Evolutionary conservation across 331 rosid genomes (phyloP).

Genomic region (Quercus phellos): DNA sequence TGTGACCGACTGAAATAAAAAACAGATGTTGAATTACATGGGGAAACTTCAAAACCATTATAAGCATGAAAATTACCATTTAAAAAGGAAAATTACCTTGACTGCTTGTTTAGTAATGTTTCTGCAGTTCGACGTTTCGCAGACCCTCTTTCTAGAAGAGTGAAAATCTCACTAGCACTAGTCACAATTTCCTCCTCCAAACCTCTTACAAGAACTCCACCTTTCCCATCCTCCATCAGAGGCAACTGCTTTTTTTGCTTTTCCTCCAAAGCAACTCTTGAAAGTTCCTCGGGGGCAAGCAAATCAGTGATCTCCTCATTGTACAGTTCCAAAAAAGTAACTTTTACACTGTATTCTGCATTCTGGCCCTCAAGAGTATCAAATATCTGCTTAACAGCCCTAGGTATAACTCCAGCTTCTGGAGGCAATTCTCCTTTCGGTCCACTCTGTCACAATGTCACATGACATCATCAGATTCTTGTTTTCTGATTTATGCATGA

Average conservation of each 20-base stretch:
- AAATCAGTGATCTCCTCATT: slow-evolving; percentile 88
- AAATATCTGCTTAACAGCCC: slow-evolving; percentile 82
- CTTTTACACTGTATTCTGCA: slow-evolving; percentile 88
- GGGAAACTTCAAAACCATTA: not conserved
- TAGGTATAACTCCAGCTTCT: slow-evolving; percentile 82
- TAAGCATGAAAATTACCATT: not conserved
- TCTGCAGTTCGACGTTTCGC: slow-evolving; percentile 93
- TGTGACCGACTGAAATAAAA: slow-evolving; percentile 82
- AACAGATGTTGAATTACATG: not conserved
- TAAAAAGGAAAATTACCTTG: slow-evolving; percentile 46
- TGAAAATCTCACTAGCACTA: slow-evolving; percentile 74
- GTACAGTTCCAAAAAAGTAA: slow-evolving; percentile 79
- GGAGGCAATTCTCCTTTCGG: slow-evolving; percentile 79
- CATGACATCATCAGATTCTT: not conserved
- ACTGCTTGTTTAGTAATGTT: slow-evolving; percentile 86
- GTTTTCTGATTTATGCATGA: not conserved
- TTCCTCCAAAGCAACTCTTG: slow-evolving; percentile 59
- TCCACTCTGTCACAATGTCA: slow-evolving; percentile 50
- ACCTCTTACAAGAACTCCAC: slow-evolving; percentile 92
- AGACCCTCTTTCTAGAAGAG: slow-evolving; percentile 84
- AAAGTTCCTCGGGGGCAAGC: slow-evolving; percentile 84
- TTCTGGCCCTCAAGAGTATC: slow-evolving; percentile 85
- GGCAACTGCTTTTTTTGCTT: slow-evolving; percentile 84
- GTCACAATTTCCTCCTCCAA: slow-evolving; percentile 84
- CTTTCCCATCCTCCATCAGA: slow-evolving; percentile 95